Evolutionary conservation across 768 basidiomycete species (phyloP).

Genomic region (Kondoa malvinella): DNA sequence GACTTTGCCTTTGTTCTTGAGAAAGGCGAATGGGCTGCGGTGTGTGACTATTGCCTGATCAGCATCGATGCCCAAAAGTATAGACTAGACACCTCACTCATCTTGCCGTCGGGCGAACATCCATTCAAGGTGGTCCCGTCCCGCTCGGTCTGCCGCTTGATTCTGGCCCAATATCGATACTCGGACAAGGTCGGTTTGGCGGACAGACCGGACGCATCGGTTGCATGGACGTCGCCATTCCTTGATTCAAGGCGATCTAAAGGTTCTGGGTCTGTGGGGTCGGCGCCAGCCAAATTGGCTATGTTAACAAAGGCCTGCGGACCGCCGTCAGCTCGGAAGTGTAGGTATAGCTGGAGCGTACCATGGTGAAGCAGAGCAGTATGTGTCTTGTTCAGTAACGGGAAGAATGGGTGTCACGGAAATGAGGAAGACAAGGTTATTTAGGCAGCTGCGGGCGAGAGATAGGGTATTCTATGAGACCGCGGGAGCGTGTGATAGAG

Average conservation of each 20-base stretch:
- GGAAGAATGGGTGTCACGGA: too few relatives aligned
- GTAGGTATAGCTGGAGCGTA: too few relatives aligned
- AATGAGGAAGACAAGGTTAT: too few relatives aligned
- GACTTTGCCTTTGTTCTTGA: background rate
- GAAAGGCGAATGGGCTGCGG: background rate
- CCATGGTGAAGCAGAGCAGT: too few relatives aligned
- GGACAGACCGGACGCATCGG: too few relatives aligned
- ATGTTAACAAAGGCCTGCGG: background rate
- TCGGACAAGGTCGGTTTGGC: constrained; percentile 10
- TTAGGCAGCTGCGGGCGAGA: too few relatives aligned
- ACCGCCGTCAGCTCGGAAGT: too few relatives aligned
- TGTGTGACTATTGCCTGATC: background rate
- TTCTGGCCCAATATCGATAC: constrained; percentile 10
- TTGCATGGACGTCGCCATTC: background rate
- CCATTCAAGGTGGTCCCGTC: constrained; percentile 4
- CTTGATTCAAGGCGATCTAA: background rate
- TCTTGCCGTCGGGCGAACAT: background rate
- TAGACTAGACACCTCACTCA: background rate
- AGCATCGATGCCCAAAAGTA: background rate
- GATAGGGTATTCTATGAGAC: too few relatives aligned
- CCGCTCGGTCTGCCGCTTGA: constrained; percentile 6
- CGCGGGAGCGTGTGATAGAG: too few relatives aligned
- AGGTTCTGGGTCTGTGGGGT: background rate
- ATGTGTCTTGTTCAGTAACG: too few relatives aligned
- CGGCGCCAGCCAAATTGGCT: background rate